Conservation (phyloP, 1,284 basidiomycete species). For the Moesziomyces antarcticus region DNA sequence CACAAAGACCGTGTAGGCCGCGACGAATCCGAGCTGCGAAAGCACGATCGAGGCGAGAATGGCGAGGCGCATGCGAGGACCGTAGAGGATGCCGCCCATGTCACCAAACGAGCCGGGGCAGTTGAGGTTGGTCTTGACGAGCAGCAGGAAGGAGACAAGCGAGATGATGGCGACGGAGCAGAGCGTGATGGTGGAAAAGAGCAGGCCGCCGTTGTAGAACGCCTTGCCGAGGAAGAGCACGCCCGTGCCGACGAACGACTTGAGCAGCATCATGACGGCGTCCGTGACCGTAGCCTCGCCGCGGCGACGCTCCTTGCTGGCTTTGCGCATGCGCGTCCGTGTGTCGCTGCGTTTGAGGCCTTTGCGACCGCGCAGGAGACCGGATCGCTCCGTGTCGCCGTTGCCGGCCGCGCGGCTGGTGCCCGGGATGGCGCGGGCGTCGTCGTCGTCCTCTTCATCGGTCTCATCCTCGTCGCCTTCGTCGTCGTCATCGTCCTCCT, state of each 20-base stretch:
- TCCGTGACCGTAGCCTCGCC: constrained; percentile 64
- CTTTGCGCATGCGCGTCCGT: constrained; percentile 50
- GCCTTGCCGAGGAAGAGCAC: constrained; percentile 95
- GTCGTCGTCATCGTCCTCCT: constrained; percentile 60
- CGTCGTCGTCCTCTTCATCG: constrained; percentile 28
- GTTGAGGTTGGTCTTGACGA: constrained; percentile 87
- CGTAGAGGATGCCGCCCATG: constrained; percentile 92
- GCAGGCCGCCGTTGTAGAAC: constrained; percentile 94
- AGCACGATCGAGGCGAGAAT: constrained; percentile 89
- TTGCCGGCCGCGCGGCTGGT: constrained; percentile 44
- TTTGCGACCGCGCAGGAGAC: constrained; percentile 42
- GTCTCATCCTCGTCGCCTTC: constrained; percentile 55
- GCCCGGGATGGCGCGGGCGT: constrained; percentile 36
- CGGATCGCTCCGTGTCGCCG: constrained; percentile 52
- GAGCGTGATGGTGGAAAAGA: constrained; percentile 87
- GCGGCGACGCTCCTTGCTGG: constrained; percentile 49
- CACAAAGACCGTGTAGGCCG: constrained; percentile 95
- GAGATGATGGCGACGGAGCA: constrained; percentile 86
- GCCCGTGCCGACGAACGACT: constrained; percentile 96
- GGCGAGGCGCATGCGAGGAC: constrained; percentile 87
- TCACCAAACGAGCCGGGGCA: constrained; percentile 95
- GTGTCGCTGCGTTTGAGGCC: constrained; percentile 42
- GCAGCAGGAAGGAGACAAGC: constrained; percentile 90
- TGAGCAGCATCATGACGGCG: constrained; percentile 70
- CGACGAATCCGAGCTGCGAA: constrained; percentile 87